A percentile compares a stretch with the other conserved stretches of the same genome.
These are phyloP conservation scores for Vitis rotundifolia DNA, from an alignment of 164 flowering plant genomes.

Conservation along the genomic window DNA sequence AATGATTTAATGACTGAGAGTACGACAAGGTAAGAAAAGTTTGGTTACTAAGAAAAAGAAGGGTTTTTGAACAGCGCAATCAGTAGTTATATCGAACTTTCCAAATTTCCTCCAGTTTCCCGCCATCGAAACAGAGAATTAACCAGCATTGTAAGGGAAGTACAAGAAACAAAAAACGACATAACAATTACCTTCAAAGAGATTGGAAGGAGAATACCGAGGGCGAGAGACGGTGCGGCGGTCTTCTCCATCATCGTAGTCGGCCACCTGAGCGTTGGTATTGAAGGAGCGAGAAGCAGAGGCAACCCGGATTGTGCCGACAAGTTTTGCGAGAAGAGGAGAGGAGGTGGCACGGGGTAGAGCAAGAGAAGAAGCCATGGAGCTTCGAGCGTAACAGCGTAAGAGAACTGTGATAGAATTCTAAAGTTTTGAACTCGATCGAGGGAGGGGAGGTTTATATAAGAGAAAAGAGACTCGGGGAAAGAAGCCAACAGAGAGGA, in stretches of 20 bases:
- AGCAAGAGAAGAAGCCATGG: conserved; percentile 40
- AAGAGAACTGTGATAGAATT: background rate
- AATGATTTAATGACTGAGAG: background rate
- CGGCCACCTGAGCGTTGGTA: conserved; percentile 26
- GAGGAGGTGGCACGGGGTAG: conserved; percentile 27
- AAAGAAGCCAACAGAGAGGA: too few species aligned
- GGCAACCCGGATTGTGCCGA: conserved; percentile 25
- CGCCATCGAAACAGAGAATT: too few species aligned
- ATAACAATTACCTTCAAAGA: too few species aligned
- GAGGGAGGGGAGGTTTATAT: background rate
- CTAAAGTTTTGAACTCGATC: background rate
- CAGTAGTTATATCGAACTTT: too few species aligned
- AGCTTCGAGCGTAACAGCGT: background rate
- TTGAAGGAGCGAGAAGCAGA: conserved; percentile 31
- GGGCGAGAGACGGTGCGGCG: too few species aligned
- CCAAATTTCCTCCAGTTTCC: too few species aligned
- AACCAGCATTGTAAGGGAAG: too few species aligned
- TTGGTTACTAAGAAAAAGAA: too few species aligned
- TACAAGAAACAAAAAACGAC: too few species aligned
- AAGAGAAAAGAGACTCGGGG: background rate
- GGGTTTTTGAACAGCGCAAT: too few species aligned
- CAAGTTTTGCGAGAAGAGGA: conserved; percentile 23
- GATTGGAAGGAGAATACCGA: too few species aligned
- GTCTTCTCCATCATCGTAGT: conserved; percentile 18
- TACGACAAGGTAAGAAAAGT: background rate